Evolutionary conservation across 179 eudicot genomes (phyloP).

Genomic region (Camellia oleifera): DNA sequence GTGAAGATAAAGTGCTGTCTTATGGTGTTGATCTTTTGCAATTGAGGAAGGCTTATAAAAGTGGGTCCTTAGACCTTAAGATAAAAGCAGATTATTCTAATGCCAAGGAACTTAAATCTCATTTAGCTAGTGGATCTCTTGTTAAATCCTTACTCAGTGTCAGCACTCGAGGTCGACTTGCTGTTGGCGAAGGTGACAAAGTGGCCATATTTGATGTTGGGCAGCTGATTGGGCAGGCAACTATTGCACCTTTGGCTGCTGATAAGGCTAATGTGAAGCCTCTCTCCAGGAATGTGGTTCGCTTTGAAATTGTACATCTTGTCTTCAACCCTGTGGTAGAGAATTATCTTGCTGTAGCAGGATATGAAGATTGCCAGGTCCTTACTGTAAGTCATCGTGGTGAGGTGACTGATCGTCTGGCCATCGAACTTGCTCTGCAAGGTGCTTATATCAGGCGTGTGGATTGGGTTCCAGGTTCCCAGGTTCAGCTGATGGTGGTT

Average conservation of each 20-base stretch:
- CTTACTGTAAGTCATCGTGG: slow-evolving; percentile 97
- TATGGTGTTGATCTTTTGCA: slow-evolving; percentile 75
- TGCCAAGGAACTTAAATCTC: slow-evolving; percentile 90
- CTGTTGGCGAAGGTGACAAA: slow-evolving; percentile 99
- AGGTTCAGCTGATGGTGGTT: slow-evolving; percentile 97
- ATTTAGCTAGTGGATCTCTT: slow-evolving; percentile 86
- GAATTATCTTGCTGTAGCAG: slow-evolving; percentile 96
- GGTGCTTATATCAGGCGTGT: slow-evolving; percentile 94
- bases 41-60: slow-evolving; percentile 96
- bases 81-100: slow-evolving; percentile 96
- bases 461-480: slow-evolving; percentile 99
- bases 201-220: slow-evolving; percentile 99
- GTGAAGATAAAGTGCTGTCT: slow-evolving; percentile 66
- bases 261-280: slow-evolving; percentile 99
- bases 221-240: slow-evolving; percentile 98
- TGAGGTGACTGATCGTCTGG: slow-evolving; percentile 94
- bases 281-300: slow-evolving; percentile 88
- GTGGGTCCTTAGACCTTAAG: slow-evolving; percentile 94
- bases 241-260: slow-evolving; percentile 91
- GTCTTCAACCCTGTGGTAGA: slow-evolving; percentile 82
- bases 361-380: slow-evolving; percentile 98
- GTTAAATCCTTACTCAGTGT: slow-evolving; percentile 90
- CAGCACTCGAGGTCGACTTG: slow-evolving; percentile 90
- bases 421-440: slow-evolving; percentile 97
- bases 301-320: slow-evolving; percentile 98